Evolutionary conservation across 164 flowering plant species (phyloP), one percentile per base, ranked within the genome.

Genomic region (Magnolia officinalis): DNA sequence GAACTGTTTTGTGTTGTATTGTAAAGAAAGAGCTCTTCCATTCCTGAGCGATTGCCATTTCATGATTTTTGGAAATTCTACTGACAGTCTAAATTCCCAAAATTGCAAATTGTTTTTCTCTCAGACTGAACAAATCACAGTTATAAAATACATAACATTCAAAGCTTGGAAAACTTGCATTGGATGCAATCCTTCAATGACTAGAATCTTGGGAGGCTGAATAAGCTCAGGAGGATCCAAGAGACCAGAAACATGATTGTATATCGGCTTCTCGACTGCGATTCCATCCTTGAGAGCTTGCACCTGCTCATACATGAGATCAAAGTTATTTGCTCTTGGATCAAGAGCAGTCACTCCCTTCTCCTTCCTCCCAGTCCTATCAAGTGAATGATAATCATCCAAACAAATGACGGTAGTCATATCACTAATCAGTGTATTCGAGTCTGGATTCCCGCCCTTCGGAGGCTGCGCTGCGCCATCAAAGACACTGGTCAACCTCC

Each of bases 381-480:
- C 98, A 23, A 95, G 86, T 8, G 97, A 93, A 74, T 95, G 98
- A 59, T 92, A 95, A 76, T 95, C 98, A 84, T 95, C 98, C 80
- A 95, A 82, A 24, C 98, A 95, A 20, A 93, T 93, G 59, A 95
- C 98, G 10, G 98, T 93, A 0, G 98, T 93, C 7, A 86, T 93
- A 81, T 95, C 98, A 77, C 97, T 92, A 65, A 95, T 95, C 67
- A 95, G 85, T 0, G 98, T 95, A 86, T 95, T 95, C 1, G 98
- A 95, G 75, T 95, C 98, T 0, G 98, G 98, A 80, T 95, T 95
- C 0, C 98, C 98, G 1, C 98, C 98, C 79, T 82, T 92, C 2
- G 98, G 98, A 31, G 98, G 96, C 85, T 90, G 94, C 2, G 98
- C 98, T 6, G 95, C 96, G 0, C 98, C 98, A 1, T 98, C 98